These are phyloP conservation scores for Monilinia aucupariae DNA, from an alignment of 2,329 filamentous ascomycete species.

Conservation along the genomic window DNA sequence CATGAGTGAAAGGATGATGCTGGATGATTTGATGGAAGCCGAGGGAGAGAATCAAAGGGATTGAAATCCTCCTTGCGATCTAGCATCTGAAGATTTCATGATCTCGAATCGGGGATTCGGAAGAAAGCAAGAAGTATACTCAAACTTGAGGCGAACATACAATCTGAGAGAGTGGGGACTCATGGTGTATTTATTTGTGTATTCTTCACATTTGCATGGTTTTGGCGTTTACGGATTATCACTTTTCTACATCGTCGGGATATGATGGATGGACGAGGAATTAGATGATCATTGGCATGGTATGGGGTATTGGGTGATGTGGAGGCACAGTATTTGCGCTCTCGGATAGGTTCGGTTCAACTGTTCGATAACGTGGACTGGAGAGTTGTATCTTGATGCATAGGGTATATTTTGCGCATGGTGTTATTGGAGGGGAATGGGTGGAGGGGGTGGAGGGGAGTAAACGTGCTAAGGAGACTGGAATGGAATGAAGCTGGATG, in stretches of 20 bases:
- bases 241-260: neutral
- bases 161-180: neutral
- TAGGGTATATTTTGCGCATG: conserved; percentile 1
- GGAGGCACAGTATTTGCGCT: neutral
- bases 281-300: neutral
- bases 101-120: neutral
- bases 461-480: neutral
- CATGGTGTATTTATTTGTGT: conserved; percentile 5
- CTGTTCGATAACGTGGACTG: neutral
- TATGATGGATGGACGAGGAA: neutral
- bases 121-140: neutral
- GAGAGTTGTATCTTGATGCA: neutral
- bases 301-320: neutral
- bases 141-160: neutral
- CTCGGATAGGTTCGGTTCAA: neutral
- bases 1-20: conserved; percentile 33
- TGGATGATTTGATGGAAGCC: conserved; percentile 31
- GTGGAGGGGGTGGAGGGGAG: neutral
- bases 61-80: neutral
- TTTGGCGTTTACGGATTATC: conserved; percentile 4
- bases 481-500: neutral
- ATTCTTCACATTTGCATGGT: conserved; percentile 3
- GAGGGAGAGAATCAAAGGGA: conserved; percentile 15
- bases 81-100: neutral
- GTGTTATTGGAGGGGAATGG: neutral